Evolutionary conservation across 768 basidiomycete species (phyloP).

Genomic region (Auricularia auricula-judae): DNA sequence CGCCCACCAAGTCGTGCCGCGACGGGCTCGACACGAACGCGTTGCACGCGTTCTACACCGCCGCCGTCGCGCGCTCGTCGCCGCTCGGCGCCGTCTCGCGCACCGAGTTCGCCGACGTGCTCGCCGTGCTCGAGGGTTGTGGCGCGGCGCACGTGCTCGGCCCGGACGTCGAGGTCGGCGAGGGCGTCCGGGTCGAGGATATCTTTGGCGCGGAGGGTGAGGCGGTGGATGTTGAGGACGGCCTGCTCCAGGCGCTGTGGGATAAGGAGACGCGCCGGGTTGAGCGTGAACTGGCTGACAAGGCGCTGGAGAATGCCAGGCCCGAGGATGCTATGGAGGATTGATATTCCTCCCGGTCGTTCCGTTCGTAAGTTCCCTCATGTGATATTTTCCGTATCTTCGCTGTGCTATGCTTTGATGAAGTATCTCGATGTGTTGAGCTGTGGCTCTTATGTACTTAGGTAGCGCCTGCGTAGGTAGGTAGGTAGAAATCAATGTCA

Average conservation of each 20-base stretch:
- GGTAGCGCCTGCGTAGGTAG: too few relatives aligned
- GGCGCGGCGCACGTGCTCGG: slow-evolving; percentile 22
- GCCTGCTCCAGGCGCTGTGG: background rate
- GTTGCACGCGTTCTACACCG: slow-evolving; percentile 53
- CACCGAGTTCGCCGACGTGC: slow-evolving; percentile 65
- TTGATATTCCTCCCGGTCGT: background rate
- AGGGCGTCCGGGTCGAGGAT: background rate
- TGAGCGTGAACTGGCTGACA: background rate
- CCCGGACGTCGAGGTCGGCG: background rate
- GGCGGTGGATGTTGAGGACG: background rate
- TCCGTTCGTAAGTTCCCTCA: too few relatives aligned
- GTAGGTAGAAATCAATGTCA: too few relatives aligned
- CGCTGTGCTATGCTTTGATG: too few relatives aligned
- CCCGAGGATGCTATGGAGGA: background rate
- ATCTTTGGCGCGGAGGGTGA: background rate
- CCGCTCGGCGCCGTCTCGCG: slow-evolving; percentile 56
- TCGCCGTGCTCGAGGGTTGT: slow-evolving; percentile 61
- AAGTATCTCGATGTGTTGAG: too few relatives aligned
- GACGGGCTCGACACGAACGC: slow-evolving; percentile 46
- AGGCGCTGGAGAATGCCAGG: background rate
- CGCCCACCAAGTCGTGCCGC: slow-evolving; percentile 12
- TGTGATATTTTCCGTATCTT: too few relatives aligned
- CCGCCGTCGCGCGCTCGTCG: slow-evolving; percentile 42
- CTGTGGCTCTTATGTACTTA: too few relatives aligned
- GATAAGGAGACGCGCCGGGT: background rate